Conservation (phyloP, 306 rosid species). For the Casuarina equisetifolia region DNA sequence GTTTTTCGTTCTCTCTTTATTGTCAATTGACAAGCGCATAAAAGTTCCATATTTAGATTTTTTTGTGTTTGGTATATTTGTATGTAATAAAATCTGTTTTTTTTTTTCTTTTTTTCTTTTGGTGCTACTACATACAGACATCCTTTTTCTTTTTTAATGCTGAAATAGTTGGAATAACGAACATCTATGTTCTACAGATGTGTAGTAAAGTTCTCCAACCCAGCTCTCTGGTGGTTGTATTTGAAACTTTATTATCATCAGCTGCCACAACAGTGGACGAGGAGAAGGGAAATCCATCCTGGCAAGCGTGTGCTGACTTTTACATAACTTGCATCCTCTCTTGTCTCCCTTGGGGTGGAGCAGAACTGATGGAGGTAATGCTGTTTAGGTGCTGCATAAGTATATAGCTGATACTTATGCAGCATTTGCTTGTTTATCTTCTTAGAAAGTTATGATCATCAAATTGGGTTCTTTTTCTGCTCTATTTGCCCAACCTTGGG, state of each 20-base stretch:
- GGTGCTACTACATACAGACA: constrained; percentile 10
- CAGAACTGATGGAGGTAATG: constrained; percentile 88
- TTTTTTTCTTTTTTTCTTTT: background rate
- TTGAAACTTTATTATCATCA: constrained; percentile 86
- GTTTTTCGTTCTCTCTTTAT: background rate
- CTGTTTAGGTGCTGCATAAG: constrained; percentile 12
- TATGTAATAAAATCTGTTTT: no score
- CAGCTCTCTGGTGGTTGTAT: constrained; percentile 75
- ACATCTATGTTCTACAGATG: constrained; percentile 56
- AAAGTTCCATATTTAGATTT: background rate
- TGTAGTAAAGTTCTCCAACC: constrained; percentile 93
- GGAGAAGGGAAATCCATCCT: constrained; percentile 94
- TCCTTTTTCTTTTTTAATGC: constrained; percentile 10
- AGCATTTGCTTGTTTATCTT: background rate
- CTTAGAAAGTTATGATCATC: background rate
- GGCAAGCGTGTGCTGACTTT: constrained; percentile 98
- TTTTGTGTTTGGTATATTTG: background rate
- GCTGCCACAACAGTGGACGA: constrained; percentile 98
- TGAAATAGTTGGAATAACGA: background rate
- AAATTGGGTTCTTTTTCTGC: background rate
- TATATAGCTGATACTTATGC: background rate
- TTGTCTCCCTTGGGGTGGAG: constrained; percentile 99
- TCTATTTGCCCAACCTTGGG: background rate
- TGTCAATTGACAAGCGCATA: background rate
- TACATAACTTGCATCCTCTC: constrained; percentile 85